Base-by-base conservation (phyloP, 2,329 filamentous ascomycete species). In the Calonectria naviculata region DNA sequence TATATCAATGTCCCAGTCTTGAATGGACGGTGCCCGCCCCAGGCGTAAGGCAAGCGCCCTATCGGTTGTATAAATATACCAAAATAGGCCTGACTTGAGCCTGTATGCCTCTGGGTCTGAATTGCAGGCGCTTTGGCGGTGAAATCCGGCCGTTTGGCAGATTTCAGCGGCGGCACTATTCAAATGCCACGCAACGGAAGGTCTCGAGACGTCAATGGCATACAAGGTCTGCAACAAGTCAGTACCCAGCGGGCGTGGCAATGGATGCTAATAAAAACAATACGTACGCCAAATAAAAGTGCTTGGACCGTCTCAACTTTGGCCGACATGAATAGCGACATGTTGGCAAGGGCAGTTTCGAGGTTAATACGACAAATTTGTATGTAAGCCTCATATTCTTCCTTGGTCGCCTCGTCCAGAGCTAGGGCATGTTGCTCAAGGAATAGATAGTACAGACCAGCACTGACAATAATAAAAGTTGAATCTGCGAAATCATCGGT, bases 151-250 rank as follows among this genome's bases (percentile, higher is more conserved):
- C 0, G 88, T 89, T 75, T 91, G 89, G 73, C 90, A 92, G 64
- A 93, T 84, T 63, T 89, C 86, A 15, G 88, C 87, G 0, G 91
- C 91, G 21, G 87, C 86, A 8, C 87, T 89, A 28, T 87, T 88
- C 21, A 93, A 82, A n/a, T 90, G 88, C 88, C 90, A 92, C n/a
- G 89, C 89, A 4, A 93, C 85, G 0, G 89, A 90, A 1, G 90
- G 89, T 44, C 90, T 89, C 4, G 90, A 91, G 17, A 88, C 85
- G 71, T 93, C 90, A 58, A 92, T 87, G 15, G 90, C 87, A 74
- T 92, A 90, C n/a, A 90, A 82, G 5, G 89, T 86, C 89, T 92
- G 61, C 19, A 9, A 29, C 34, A 41, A 4, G 60, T 78, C 46
- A 76, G 71, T 8, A 19, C 2, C 8, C 26, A 44, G 6, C 9